Base-by-base conservation (phyloP, 305 asterid genomes). In the Solanum hybrid region DNA sequence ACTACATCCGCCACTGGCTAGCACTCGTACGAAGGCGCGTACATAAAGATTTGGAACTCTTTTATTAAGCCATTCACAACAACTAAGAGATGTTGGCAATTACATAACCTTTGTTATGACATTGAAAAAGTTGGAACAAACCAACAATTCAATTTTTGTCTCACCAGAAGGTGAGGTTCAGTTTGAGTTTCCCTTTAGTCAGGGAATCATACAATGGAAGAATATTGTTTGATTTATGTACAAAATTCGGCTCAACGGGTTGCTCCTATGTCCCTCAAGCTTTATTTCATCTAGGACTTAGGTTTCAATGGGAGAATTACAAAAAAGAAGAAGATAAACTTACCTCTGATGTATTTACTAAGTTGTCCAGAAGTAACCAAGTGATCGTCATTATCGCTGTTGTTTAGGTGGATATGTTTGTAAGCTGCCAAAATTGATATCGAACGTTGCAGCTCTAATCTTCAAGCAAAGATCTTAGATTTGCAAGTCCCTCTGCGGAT, bases 401-500 rank as follows among this genome's bases (percentile, higher is more conserved):
- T 31, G 76, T 85, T 56, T 20, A 60, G 17, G 89, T 85, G 26
- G 89, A 69, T 51, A 91, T 89, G 91, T 86, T n/a, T 7, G 86
- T 22, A 82, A 60, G 87, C 76, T 20, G 88, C 88, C 11, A 56
- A 85, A 85, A 85, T 31, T 85, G n/a, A 32, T 56, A 31, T 56
- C 16, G 38, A 42, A 29, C 1, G 0, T 3, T 82, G 87, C 87
- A 82, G 72, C 40, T 82, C 69, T 95, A 94, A 36, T 93, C 94
- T 92, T 94, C 95, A 88, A 96, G 96, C 89, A 94, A 93, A 91
- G 88, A 94, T 72, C 93, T 93, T 34, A 97, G 95, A 87, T 76
- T 95, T 91, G 93, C 95, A 88, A 97, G 96, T 88, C 97, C 96
- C 90, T 96, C 98, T 0, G 96, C 98, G 5, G 99, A 97, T 90